These are phyloP conservation scores for Collybiopsis luxurians DNA, from an alignment of 768 basidiomycete species.

Conservation along the genomic window DNA sequence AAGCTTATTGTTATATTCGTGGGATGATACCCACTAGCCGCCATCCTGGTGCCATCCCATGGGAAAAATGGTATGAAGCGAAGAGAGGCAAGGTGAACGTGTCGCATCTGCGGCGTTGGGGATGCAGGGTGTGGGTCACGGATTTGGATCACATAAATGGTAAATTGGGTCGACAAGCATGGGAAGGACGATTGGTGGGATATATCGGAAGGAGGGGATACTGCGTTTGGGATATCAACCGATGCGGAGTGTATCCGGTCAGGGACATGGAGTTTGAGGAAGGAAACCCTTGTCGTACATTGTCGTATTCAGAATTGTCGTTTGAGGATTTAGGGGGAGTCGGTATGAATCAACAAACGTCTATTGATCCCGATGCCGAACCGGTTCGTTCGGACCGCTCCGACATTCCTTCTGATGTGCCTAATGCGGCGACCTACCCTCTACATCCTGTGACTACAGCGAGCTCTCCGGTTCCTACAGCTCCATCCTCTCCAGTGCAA, in stretches of 20 bases:
- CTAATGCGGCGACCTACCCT: no score
- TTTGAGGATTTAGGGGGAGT: no score
- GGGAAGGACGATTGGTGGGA: constrained; percentile 15
- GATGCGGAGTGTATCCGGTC: constrained; percentile 5
- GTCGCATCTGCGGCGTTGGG: constrained; percentile 13
- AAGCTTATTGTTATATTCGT: neutral
- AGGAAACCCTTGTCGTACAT: neutral
- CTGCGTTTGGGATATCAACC: constrained; percentile 3
- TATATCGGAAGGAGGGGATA: constrained; percentile 13
- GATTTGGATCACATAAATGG: constrained; percentile 13
- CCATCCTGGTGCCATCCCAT: neutral
- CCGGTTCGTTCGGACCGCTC: no score
- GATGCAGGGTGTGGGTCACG: constrained; percentile 12
- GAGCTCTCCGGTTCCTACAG: no score
- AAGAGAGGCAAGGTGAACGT: constrained; percentile 4
- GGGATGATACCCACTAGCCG: neutral
- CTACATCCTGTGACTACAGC: no score
- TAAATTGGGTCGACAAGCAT: constrained; percentile 12
- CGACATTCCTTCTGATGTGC: no score
- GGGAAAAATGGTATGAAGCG: neutral
- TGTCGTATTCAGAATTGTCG: no score
- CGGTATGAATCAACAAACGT: no score
- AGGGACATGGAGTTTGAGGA: constrained; percentile 11
- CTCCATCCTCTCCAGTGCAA: no score
- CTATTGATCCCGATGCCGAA: no score